Evolutionary conservation across 78 protist species (phyloP).

Genomic region (Dictyostelium citrinum): DNA sequence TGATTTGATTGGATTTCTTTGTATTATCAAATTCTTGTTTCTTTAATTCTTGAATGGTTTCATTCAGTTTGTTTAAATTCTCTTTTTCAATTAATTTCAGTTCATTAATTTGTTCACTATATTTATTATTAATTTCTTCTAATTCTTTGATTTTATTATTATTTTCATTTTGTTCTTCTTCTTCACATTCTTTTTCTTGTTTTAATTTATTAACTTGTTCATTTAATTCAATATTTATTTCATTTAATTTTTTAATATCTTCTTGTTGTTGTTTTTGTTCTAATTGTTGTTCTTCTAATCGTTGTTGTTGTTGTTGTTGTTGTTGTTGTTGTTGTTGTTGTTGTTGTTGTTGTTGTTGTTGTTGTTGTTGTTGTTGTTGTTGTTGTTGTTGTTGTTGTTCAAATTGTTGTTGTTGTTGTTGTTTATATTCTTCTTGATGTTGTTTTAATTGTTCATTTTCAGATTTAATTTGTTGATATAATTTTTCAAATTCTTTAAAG

Average conservation of each 20-base stretch:
- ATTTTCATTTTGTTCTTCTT: no score
- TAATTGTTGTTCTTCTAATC: no score
- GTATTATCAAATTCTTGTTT: background rate
- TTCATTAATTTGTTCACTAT: background rate
- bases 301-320: no score
- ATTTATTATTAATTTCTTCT: background rate
- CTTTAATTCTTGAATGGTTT: background rate
- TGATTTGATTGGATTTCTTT: background rate
- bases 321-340: background rate
- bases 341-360: background rate
- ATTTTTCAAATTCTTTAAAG: background rate
- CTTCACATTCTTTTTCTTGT: no score
- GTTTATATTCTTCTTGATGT: background rate
- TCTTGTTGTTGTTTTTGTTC: no score
- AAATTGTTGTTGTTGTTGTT: background rate
- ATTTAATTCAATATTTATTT: background rate
- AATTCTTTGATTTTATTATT: background rate
- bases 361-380: background rate
- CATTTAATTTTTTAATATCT: background rate
- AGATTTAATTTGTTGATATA: background rate
- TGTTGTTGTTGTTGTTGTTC: background rate
- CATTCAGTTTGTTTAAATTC: background rate
- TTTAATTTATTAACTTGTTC: background rate
- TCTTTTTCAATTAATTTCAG: background rate
- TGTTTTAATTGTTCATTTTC: background rate